Conservation (phyloP, 352 stramenopile genomes). For the Globisporangium nodosum region DNA sequence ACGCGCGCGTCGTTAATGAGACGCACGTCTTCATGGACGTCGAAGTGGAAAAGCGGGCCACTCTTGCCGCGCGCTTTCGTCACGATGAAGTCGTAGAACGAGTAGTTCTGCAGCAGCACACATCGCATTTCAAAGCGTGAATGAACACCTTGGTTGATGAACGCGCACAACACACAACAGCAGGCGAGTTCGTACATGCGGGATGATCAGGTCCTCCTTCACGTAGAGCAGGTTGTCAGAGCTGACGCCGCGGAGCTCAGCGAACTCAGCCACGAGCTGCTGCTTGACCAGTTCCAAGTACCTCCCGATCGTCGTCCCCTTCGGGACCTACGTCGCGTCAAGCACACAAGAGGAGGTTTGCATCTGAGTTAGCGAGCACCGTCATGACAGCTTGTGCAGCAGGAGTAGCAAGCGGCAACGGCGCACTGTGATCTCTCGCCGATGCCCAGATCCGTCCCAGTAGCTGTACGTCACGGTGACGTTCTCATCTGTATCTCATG, state of each 20-base stretch:
- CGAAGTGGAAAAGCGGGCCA: slow-evolving; percentile 97
- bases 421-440: slow-evolving; percentile 82
- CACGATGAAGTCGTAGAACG: slow-evolving; percentile 99
- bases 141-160: too few species aligned
- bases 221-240: slow-evolving; percentile 96
- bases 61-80: slow-evolving; percentile 97
- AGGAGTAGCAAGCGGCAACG: background rate
- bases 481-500: slow-evolving; percentile 55
- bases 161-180: slow-evolving; percentile 1
- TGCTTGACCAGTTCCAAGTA: slow-evolving; percentile 85
- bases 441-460: slow-evolving; percentile 97
- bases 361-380: background rate
- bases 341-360: background rate
- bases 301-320: slow-evolving; percentile 90
- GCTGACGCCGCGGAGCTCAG: slow-evolving; percentile 87
- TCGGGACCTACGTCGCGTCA: slow-evolving; percentile 48
- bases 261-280: slow-evolving; percentile 91
- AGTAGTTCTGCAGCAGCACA: slow-evolving; percentile 76
- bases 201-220: slow-evolving; percentile 98
- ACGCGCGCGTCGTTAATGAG: slow-evolving; percentile 91
- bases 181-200: slow-evolving; percentile 51
- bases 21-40: slow-evolving; percentile 92
- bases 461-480: slow-evolving; percentile 97
- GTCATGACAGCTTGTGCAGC: background rate
- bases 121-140: too few species aligned